Base-by-base conservation (phyloP, 805 yeast species). In the Yamadazyma phyllophila region DNA sequence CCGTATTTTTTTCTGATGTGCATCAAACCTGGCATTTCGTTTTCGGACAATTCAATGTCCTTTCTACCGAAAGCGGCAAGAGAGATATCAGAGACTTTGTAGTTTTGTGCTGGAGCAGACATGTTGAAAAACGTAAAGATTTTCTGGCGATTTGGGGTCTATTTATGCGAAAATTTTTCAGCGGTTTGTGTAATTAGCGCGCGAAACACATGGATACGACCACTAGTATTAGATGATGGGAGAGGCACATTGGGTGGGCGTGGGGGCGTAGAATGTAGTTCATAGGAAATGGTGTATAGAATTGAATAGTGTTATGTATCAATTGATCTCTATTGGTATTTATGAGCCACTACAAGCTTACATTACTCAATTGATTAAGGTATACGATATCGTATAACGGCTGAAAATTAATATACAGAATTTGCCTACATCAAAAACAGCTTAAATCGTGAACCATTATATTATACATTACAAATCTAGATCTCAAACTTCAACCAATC, bases 1-100 rank as follows among this genome's bases (percentile, higher is more conserved):
- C 95, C 97, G 78, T 91, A 94, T 73, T 85, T 83, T 71, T 78
- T 80, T 78, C 99, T 88, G 78, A 91, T 92, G 76, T 91, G 87
- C 95, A 94, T 92, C 69, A 92, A 82, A 82, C 99, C 97, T 61
- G 97, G 97, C 97, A 91, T 89, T 77, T 92, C 98, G 72, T 92
- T 92, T 81, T 92, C 99, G 59, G 98, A 94, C 69, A 92, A 82
- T 77, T 92, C 97, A 65, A 92, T 94, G 77, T 92, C 99, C 77
- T 92, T 94, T 82, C 99, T 90, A 78, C 99, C 99, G 74, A 94
- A 92, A 68, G 99, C 99, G 67, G 99, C 98, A 58, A 92, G 83
- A 61, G 97, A 88, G 74, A 94, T 87, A 75, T 92, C 99, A 63
- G 97, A 95, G 71, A 92, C 96, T 76, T 94, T 92, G 82, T 82